Conservation (phyloP, 1,139 yeast species). For the Tardiomyces digboiensis region DNA sequence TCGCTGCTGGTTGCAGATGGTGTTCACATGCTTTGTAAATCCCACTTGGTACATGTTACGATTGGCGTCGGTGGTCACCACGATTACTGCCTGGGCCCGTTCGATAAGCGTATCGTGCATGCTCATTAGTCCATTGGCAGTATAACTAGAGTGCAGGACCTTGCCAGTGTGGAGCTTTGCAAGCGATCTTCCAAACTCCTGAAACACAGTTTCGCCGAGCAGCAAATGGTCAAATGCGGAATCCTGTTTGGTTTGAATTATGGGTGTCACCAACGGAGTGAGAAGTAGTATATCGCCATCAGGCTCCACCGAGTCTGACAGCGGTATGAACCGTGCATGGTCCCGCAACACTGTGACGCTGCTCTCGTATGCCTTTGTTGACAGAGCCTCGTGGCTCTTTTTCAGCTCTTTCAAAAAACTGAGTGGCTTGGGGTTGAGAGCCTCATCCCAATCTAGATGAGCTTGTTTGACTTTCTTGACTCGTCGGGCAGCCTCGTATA, state of each 20-base stretch:
- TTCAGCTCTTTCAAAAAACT: conserved; percentile 29
- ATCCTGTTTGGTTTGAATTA: conserved; percentile 17
- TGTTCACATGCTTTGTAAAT: conserved; percentile 47
- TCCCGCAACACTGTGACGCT: conserved; percentile 52
- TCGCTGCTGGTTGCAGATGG: conserved; percentile 43
- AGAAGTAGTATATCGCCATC: conserved; percentile 35
- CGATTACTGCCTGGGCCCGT: conserved; percentile 45
- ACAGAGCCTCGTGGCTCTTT: conserved; percentile 36
- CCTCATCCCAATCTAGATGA: conserved; percentile 40
- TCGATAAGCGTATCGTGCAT: conserved; percentile 50
- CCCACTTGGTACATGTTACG: conserved; percentile 61
- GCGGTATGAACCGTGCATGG: conserved; percentile 42
- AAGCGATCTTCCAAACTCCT: conserved; percentile 24
- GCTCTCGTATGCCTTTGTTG: conserved; percentile 40
- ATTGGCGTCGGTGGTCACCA: conserved; percentile 53
- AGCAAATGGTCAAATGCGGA: conserved; percentile 23
- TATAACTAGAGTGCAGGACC: conserved; percentile 52
- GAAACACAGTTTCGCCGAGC: conserved; percentile 51
- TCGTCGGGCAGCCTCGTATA: conserved; percentile 35
- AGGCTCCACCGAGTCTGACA: conserved; percentile 34
- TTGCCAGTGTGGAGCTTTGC: conserved; percentile 30
- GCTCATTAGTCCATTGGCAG: conserved; percentile 54
- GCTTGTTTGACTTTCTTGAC: conserved; percentile 37
- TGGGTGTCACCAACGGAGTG: conserved; percentile 46
- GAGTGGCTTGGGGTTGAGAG: conserved; percentile 28